phyloP scores from a whole-genome alignment of 75 land plant species.

The Ceratopteris richardii region DNA sequence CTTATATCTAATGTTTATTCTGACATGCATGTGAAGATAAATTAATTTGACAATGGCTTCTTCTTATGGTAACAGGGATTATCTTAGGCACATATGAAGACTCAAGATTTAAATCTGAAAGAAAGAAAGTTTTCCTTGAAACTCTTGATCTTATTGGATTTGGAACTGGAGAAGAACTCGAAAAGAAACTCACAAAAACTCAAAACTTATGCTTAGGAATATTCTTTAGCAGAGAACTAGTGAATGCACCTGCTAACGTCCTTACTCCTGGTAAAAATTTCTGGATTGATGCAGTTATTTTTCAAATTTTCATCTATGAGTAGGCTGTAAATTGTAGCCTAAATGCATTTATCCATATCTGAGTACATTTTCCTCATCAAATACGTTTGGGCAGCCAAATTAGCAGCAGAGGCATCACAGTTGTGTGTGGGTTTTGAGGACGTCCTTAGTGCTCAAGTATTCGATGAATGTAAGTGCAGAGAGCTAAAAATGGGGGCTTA shows the following conservation, averaged over 20 bases:
- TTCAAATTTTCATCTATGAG: not conserved
- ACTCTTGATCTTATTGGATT: constrained; percentile 74
- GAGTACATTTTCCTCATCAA: not conserved
- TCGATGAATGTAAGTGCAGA: constrained; percentile 69
- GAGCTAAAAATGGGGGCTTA: constrained; percentile 97
- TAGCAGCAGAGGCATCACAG: constrained; percentile 75
- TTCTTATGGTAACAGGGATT: constrained; percentile 54
- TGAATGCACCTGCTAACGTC: constrained; percentile 93
- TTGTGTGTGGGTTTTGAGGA: constrained; percentile 60
- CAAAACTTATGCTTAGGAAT: constrained; percentile 60
- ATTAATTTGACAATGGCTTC: not conserved
- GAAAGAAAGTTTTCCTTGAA: constrained; percentile 48
- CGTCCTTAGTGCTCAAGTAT: constrained; percentile 66
- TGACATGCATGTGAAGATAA: not conserved
- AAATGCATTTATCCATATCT: not conserved
- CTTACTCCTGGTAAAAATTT: constrained; percentile 67
- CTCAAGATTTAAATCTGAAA: constrained; percentile 73
- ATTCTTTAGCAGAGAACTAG: constrained; percentile 70
- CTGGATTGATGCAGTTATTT: not conserved
- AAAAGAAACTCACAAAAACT: constrained; percentile 48
- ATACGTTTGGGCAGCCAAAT: constrained; percentile 32
- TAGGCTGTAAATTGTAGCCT: not conserved
- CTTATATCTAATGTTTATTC: not conserved
- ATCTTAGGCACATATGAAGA: constrained; percentile 75
- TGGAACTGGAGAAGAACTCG: constrained; percentile 50